Base-by-base conservation (phyloP, 805 yeast genomes). In the Debaryomyces prosopidis region DNA sequence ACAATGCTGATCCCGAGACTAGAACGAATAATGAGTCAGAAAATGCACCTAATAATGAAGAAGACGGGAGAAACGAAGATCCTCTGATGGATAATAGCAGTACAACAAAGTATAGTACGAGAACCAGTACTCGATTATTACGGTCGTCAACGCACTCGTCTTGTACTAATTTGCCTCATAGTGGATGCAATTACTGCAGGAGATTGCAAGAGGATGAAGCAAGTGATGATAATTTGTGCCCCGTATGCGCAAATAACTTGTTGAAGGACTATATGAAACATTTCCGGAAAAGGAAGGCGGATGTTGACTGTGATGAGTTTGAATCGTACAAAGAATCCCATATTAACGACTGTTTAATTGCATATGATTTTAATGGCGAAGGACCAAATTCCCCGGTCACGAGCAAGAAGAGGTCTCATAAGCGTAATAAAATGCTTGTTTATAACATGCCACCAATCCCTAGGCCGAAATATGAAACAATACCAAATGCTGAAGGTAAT, bases 381-480 rank as follows among this genome's bases (percentile, higher is more conserved):
- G 64, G 89, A 36, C 58, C 60, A 36, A 49, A 53, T 20, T 54
- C 65, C 15, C 71, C 71, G n/a, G 46, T 46, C 15, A 46, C 42
- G 1, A 50, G 49, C 8, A 52, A 51, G 10, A 34, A 44, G 8
- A 28, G 46, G 15, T 32, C 43, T 20, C 67, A 62, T 20, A 68
- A 75, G 4, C 71, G 77, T 26, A 91, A 91, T 61, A 76, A 96
- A 48, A 91, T 94, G 97, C 71, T 94, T 40, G 94, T 90, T 1
- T 89, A 87, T 62, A 79, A 71, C 42, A 71, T 79, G 40, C 76
- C 76, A 0, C 81, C 82, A 8, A 70, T 72, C 31, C 77, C 76
- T 0, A 47, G 53, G 40, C 75, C 77, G 19, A 59, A 65, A 34
- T 67, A 57, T 43, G 76, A 71, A 44, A 46, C 57, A 16, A 62